phyloP scores from a whole-genome alignment of 2,329 filamentous ascomycete genomes.

The Fusarium foetens region DNA sequence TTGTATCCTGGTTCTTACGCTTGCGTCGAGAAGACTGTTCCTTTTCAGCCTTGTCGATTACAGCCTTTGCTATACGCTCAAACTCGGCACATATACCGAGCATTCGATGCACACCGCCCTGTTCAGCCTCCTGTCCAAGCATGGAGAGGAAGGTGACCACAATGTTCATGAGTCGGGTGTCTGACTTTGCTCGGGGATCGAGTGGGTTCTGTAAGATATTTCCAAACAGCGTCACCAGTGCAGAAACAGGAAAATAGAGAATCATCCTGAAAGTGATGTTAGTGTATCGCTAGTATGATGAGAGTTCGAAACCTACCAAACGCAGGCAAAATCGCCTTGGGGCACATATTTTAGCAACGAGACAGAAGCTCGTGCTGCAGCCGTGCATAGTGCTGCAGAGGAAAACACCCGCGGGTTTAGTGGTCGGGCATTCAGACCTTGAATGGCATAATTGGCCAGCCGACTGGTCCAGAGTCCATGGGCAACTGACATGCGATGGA shows the following conservation, averaged over 20 bases:
- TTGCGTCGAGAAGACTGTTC: slow-evolving; percentile 84
- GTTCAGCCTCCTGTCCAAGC: slow-evolving; percentile 88
- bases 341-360: slow-evolving; percentile 96
- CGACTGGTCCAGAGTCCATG: slow-evolving; percentile 98
- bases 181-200: slow-evolving; percentile 86
- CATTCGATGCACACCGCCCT: slow-evolving; percentile 93
- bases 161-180: slow-evolving; percentile 89
- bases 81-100: slow-evolving; percentile 95
- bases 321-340: slow-evolving; percentile 91
- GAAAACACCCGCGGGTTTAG: slow-evolving; percentile 95
- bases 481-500: slow-evolving; percentile 98
- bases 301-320: slow-evolving; percentile 74
- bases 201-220: slow-evolving; percentile 96
- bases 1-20: slow-evolving; percentile 75
- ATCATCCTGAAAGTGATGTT: slow-evolving; percentile 71
- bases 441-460: slow-evolving; percentile 92
- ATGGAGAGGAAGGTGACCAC: slow-evolving; percentile 93
- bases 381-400: slow-evolving; percentile 90
- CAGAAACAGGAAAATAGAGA: slow-evolving; percentile 95
- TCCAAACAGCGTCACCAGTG: slow-evolving; percentile 92
- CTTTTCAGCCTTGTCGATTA: slow-evolving; percentile 90
- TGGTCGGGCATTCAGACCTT: slow-evolving; percentile 89
- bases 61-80: slow-evolving; percentile 89
- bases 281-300: slow-evolving; percentile 32
- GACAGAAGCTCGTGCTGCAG: slow-evolving; percentile 91